Evolutionary conservation across 2,329 filamentous ascomycete species (phyloP).

Genomic region (Claviceps pusilla): DNA sequence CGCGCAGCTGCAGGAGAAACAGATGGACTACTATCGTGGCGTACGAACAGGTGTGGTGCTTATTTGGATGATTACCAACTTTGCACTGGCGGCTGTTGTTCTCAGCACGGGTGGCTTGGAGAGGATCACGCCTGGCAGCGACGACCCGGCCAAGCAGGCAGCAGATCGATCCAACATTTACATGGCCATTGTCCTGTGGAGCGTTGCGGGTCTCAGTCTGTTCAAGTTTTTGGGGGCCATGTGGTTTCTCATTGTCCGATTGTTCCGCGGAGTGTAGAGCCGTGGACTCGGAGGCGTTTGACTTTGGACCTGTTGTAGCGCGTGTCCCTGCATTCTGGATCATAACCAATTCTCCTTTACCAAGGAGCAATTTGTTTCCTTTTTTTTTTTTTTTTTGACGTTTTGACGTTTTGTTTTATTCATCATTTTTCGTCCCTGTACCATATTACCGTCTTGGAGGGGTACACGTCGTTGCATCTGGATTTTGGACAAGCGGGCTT

Average conservation of each 20-base stretch:
- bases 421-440: no score
- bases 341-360: conserved; percentile 7
- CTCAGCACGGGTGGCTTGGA: conserved; percentile 74
- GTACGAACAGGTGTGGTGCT: conserved; percentile 86
- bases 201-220: conserved; percentile 65
- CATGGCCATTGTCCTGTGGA: conserved; percentile 76
- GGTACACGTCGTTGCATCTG: no score
- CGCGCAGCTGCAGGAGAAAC: conserved; percentile 54
- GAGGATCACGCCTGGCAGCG: conserved; percentile 35
- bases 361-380: background rate
- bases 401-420: no score
- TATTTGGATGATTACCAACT: conserved; percentile 93
- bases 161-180: conserved; percentile 59
- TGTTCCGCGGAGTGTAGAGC: conserved; percentile 59
- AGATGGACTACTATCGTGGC: conserved; percentile 97
- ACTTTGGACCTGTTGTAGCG: background rate
- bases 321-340: conserved; percentile 3
- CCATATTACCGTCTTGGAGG: no score
- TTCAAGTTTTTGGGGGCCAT: conserved; percentile 79
- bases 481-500: no score
- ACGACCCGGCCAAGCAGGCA: conserved; percentile 25
- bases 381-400: background rate
- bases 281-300: conserved; percentile 1
- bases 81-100: conserved; percentile 73
- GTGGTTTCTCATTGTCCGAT: conserved; percentile 82